Evolutionary conservation across 306 rosid genomes (phyloP).

Genomic region (Casuarina glauca): DNA sequence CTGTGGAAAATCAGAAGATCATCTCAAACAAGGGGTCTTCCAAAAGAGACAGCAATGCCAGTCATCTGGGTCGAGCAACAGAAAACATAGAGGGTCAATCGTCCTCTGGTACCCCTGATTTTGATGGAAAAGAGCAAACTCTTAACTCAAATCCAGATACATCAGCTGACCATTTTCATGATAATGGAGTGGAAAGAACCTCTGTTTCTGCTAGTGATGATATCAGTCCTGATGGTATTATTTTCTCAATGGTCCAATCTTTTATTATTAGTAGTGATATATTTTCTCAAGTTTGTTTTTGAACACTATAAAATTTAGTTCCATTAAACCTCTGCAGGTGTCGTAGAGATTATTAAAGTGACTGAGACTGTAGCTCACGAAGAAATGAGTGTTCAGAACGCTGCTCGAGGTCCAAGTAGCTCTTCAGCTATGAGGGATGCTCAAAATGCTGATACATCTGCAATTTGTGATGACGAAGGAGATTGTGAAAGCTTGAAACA

Average conservation of each 20-base stretch:
- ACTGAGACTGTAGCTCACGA: slow-evolving; percentile 23
- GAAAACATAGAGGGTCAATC: slow-evolving; percentile 37
- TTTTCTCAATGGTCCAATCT: slow-evolving; percentile 24
- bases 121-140: slow-evolving; percentile 35
- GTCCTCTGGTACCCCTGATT: slow-evolving; percentile 33
- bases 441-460: slow-evolving; percentile 39
- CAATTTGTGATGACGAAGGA: slow-evolving; percentile 34
- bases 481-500: slow-evolving; percentile 43
- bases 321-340: slow-evolving; percentile 46
- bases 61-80: slow-evolving; percentile 40
- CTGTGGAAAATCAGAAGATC: slow-evolving; percentile 36
- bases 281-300: not conserved
- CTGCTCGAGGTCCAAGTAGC: slow-evolving; percentile 41
- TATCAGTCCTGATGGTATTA: slow-evolving; percentile 61
- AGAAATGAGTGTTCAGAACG: slow-evolving; percentile 42
- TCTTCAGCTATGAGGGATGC: slow-evolving; percentile 34
- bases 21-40: slow-evolving; percentile 43
- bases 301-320: slow-evolving; percentile 24
- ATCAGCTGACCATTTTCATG: slow-evolving; percentile 29
- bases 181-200: slow-evolving; percentile 37
- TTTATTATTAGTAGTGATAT: slow-evolving; percentile 8
- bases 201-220: slow-evolving; percentile 36
- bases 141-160: slow-evolving; percentile 35
- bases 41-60: slow-evolving; percentile 29
- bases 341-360: slow-evolving; percentile 33